phyloP scores from a whole-genome alignment of 2,329 filamentous ascomycete species.

The Colletotrichum kahawae region DNA sequence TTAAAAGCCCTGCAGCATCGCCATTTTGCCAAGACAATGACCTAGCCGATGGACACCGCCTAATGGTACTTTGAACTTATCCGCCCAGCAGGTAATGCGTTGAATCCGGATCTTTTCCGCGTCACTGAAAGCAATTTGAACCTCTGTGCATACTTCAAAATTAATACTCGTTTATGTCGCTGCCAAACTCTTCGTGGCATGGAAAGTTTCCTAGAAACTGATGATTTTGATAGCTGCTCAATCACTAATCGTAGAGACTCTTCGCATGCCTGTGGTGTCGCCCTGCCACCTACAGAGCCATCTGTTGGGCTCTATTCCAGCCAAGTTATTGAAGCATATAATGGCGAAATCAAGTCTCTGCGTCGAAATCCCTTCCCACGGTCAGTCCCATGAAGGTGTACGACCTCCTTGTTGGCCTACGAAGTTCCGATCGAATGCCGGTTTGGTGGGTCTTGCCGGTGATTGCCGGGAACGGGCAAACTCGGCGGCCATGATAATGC shows the following conservation, averaged over 20 bases:
- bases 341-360: neutral
- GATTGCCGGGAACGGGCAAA: neutral
- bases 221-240: neutral
- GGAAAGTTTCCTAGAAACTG: neutral
- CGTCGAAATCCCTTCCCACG: neutral
- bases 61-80: neutral
- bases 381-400: neutral
- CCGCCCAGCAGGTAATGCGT: neutral
- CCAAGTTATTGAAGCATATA: neutral
- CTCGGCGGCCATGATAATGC: neutral
- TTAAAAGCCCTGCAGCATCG: constrained; percentile 3
- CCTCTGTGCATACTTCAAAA: neutral
- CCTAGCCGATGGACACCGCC: neutral
- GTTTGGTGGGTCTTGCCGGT: neutral
- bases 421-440: neutral
- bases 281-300: neutral
- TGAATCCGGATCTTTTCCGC: neutral
- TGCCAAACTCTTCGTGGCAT: rapidly evolving
- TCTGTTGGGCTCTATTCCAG: rapidly evolving
- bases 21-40: constrained; percentile 11
- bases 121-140: neutral
- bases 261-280: neutral
- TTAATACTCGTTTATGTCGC: rapidly evolving
- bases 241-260: neutral
- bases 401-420: neutral